Conservation (phyloP, 176 grass and related monocot genomes). For the Musa acuminata region DNA sequence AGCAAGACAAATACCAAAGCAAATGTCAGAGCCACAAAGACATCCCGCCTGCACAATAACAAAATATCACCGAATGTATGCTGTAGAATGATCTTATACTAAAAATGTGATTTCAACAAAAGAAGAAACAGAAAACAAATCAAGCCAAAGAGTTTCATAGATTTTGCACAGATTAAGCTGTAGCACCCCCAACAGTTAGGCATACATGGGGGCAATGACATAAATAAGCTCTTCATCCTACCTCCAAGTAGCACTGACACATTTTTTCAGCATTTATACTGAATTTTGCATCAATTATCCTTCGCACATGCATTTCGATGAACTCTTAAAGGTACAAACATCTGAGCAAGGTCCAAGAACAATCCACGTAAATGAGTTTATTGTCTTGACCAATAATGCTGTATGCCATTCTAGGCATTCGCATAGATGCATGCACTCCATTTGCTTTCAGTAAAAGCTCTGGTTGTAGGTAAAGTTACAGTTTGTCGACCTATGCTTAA, state of each 20-base stretch:
- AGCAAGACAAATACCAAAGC: slow-evolving; percentile 56
- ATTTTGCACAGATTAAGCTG: background rate
- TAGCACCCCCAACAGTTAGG: background rate
- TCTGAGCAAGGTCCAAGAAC: background rate
- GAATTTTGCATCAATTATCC: too few relatives aligned
- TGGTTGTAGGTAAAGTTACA: too few relatives aligned
- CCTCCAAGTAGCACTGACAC: background rate
- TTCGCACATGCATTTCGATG: too few relatives aligned
- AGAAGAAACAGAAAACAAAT: background rate
- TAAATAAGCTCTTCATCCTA: background rate
- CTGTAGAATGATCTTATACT: background rate
- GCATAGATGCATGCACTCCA: too few relatives aligned
- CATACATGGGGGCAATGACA: background rate
- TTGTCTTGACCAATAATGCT: too few relatives aligned
- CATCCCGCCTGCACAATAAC: slow-evolving; percentile 60
- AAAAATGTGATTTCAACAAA: background rate
- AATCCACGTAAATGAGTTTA: background rate
- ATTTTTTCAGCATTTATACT: too few relatives aligned
- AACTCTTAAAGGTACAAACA: too few relatives aligned
- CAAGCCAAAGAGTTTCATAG: background rate
- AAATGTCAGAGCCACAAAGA: slow-evolving; percentile 58
- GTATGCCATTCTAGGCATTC: too few relatives aligned
- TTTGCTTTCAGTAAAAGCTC: too few relatives aligned
- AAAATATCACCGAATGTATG: background rate
- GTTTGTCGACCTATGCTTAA: too few relatives aligned